A percentile compares a stretch with the other conserved stretches of the same genome.
Conservation (phyloP, 78 protist genomes). For the Monocercomonoides exilis region DNA sequence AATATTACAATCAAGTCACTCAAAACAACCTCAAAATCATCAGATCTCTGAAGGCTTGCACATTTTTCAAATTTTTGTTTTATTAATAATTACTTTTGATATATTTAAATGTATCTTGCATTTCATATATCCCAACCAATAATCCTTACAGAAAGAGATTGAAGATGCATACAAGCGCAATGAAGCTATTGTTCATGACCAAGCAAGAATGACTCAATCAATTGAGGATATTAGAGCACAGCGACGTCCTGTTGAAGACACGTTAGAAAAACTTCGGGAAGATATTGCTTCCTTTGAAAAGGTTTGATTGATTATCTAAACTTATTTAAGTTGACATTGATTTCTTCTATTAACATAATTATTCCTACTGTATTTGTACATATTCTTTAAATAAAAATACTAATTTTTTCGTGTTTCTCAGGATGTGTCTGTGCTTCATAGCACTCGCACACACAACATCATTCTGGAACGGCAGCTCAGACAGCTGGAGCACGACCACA, state of each 20-base stretch:
- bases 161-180: not conserved
- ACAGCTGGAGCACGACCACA: not conserved
- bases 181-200: not conserved
- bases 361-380: too few species aligned
- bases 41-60: slow-evolving; percentile 52
- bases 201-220: not conserved
- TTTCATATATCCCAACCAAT: too few species aligned
- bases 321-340: too few species aligned
- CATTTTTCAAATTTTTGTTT: too few species aligned
- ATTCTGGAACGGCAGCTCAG: not conserved
- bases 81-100: too few species aligned
- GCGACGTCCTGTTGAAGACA: not conserved
- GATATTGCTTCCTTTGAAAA: not conserved
- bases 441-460: not conserved
- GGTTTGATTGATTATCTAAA: not conserved
- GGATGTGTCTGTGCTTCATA: not conserved
- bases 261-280: not conserved
- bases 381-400: too few species aligned
- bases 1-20: slow-evolving; percentile 70
- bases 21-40: slow-evolving; percentile 62
- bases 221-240: not conserved
- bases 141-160: not conserved
- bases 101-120: too few species aligned
- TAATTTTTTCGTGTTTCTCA: not conserved
- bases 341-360: too few species aligned